These are phyloP conservation scores for Dioszegia aurantiaca DNA, from an alignment of 768 basidiomycete genomes.

Conservation along the genomic window DNA sequence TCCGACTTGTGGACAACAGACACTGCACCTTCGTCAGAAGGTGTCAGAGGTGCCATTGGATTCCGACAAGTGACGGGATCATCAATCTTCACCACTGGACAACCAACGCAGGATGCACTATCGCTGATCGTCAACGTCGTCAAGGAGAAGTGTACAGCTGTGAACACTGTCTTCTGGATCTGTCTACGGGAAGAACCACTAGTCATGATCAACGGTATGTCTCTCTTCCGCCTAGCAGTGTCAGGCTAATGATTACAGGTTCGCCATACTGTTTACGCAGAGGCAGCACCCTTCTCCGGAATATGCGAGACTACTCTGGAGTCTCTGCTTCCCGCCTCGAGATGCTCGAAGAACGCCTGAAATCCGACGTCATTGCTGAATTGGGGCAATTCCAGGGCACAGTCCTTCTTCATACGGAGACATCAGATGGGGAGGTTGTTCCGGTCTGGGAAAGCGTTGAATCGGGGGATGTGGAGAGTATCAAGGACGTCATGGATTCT, in stretches of 20 bases:
- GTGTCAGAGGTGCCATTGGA: conserved; percentile 88
- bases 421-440: conserved; percentile 76
- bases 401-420: conserved; percentile 84
- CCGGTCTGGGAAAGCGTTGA: conserved; percentile 93
- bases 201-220: conserved; percentile 73
- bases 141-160: conserved; percentile 61
- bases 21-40: conserved; percentile 50
- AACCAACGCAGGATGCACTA: conserved; percentile 85
- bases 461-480: conserved; percentile 66
- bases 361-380: conserved; percentile 82
- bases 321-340: conserved; percentile 88
- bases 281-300: conserved; percentile 79
- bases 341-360: conserved; percentile 81
- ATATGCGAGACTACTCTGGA: conserved; percentile 87
- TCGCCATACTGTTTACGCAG: conserved; percentile 70
- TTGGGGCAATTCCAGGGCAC: conserved; percentile 77
- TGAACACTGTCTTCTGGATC: conserved; percentile 76
- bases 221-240: conserved; percentile 41
- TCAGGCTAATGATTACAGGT: conserved; percentile 18
- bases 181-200: conserved; percentile 70
- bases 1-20: conserved; percentile 80
- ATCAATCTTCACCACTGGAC: conserved; percentile 86
- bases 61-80: conserved; percentile 79
- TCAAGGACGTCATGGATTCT: conserved; percentile 79
- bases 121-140: conserved; percentile 70